Base-by-base conservation (phyloP, 2,329 filamentous ascomycete genomes). In the Arthrobotrys iridis region DNA sequence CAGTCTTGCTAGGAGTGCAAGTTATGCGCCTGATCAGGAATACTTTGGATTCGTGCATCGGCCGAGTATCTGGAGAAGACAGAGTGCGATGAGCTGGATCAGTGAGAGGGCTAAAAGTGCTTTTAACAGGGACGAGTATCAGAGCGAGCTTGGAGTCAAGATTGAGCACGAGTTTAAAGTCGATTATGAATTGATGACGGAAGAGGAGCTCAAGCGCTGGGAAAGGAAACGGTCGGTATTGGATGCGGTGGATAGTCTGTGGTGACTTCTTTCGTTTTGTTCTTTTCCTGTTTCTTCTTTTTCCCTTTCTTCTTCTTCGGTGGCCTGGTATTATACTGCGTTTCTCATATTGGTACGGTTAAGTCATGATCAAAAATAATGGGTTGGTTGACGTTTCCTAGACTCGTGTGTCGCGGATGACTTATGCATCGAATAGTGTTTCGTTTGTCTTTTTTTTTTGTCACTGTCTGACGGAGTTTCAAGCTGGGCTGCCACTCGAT, bases 141-240 rank as follows among this genome's bases (percentile, higher is more conserved):
- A 35, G 24, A 59, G 63, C 43, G 57, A 62, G n/a, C 18, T 59
- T 18, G 71, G 26, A 18, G 63, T 75, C 2, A 68, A 64, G 40
- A 67, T 75, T 57, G 50, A 75, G 48, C 71, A 75, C 6, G 71
- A 75, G 48, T 33, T 75, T 68, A 75, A 40, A 58, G 40, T 68
- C 33, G 63, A 75, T 75, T 68, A 68, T 64, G 71, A 75, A 68
- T 59, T 35, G 58, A 75, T 75, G 71, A 75, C 71, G 15, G 20
- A 15, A 15, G 63, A 68, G 57, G 71, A 75, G 46, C 57, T 37
- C 30, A 37, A 75, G 28, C 62, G 30, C n/a, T 75, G 71, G 71
- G 71, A 75, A 48, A 67, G 48, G 58, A 75, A 75, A 20, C 26
- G 71, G 20, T 58, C 63, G 40, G 40, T 64, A 10, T 22, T 64